Conservation (phyloP, 352 stramenopile genomes). For the Phytopythium mirpurense region DNA sequence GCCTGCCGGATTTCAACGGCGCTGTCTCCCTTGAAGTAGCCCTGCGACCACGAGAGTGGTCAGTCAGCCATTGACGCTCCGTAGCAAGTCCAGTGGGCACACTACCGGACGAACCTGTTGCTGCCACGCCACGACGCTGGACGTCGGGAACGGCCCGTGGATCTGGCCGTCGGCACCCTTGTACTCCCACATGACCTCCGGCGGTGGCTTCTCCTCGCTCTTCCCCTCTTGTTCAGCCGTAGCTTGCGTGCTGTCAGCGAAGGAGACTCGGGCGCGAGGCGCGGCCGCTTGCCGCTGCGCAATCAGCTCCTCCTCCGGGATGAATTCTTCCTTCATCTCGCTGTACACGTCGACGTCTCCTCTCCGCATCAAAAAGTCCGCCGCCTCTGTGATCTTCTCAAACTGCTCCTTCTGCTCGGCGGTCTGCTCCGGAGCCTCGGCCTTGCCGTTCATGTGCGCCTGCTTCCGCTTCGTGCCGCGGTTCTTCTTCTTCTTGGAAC, state of each 20-base stretch:
- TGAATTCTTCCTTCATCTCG: slow-evolving; percentile 79
- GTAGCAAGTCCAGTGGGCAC: no score
- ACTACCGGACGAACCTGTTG: no score
- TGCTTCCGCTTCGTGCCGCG: slow-evolving; percentile 57
- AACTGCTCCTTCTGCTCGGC: slow-evolving; percentile 76
- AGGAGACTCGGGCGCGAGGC: slow-evolving; percentile 16
- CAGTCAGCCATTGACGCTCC: not conserved
- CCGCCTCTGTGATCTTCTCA: slow-evolving; percentile 70
- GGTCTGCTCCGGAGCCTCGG: slow-evolving; percentile 33
- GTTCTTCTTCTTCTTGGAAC: slow-evolving; percentile 46
- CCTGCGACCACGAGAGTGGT: slow-evolving; percentile 16
- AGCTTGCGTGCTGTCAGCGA: slow-evolving; percentile 10
- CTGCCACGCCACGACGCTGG: slow-evolving; percentile 71
- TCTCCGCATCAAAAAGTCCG: slow-evolving; percentile 71
- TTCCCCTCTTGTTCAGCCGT: slow-evolving; percentile 30
- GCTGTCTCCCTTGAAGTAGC: slow-evolving; percentile 71
- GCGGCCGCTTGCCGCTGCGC: slow-evolving; percentile 26
- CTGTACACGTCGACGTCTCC: slow-evolving; percentile 80
- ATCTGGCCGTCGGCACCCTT: slow-evolving; percentile 63
- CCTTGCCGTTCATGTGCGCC: slow-evolving; percentile 15
- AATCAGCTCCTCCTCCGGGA: slow-evolving; percentile 53
- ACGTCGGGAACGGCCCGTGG: slow-evolving; percentile 69
- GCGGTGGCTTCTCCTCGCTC: slow-evolving; percentile 29
- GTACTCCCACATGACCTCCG: slow-evolving; percentile 77
- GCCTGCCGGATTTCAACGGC: slow-evolving; percentile 72